phyloP scores from a whole-genome alignment of 140 eudicot genomes.

The Stevia rebaudiana region DNA sequence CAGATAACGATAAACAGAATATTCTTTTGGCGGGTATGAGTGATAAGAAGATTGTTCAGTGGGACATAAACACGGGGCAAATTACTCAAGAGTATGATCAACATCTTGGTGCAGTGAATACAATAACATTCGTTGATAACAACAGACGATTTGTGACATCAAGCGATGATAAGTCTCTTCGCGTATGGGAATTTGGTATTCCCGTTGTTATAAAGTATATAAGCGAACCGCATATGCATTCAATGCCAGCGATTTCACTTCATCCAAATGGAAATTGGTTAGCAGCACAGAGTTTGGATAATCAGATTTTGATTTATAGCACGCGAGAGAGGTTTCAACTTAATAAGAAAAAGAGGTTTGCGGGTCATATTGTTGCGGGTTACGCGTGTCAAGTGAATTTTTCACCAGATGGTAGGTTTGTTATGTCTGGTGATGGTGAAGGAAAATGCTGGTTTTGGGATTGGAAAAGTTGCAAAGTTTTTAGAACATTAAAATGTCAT shows the following conservation, averaged over 20 bases:
- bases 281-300: constrained; percentile 96
- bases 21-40: constrained; percentile 93
- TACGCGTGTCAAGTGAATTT: constrained; percentile 98
- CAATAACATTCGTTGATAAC: constrained; percentile 88
- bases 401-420: constrained; percentile 97
- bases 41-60: constrained; percentile 97
- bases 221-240: constrained; percentile 99
- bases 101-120: constrained; percentile 95
- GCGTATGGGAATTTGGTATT: constrained; percentile 96
- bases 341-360: constrained; percentile 91
- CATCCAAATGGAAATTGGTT: constrained; percentile 95
- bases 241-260: constrained; percentile 87
- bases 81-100: constrained; percentile 98
- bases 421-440: constrained; percentile 97
- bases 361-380: constrained; percentile 92
- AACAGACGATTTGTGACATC: constrained; percentile 93
- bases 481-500: constrained; percentile 79
- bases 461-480: constrained; percentile 92
- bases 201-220: constrained; percentile 97
- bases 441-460: constrained; percentile 99
- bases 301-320: constrained; percentile 82
- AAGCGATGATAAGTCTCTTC: constrained; percentile 89
- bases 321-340: constrained; percentile 91
- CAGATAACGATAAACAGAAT: constrained; percentile 97
- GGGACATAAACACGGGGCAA: constrained; percentile 84